Evolutionary conservation across 345 rosid species (phyloP).

Genomic region (Ceriops decandra): DNA sequence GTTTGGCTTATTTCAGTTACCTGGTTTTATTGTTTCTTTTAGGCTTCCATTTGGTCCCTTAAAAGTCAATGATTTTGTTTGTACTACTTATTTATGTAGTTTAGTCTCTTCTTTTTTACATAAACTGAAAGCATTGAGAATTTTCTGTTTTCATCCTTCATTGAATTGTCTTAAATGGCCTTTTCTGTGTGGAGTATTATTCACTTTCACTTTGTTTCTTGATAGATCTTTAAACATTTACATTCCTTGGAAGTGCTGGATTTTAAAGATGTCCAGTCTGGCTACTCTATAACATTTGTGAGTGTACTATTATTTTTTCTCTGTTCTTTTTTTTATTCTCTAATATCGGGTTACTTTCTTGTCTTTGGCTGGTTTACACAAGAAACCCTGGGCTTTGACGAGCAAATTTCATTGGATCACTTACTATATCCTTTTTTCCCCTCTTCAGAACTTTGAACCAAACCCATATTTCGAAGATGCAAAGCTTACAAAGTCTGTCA

Average conservation of each 20-base stretch:
- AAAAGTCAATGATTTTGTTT: no score
- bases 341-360: not conserved
- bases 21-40: no score
- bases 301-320: conserved; percentile 28
- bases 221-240: conserved; percentile 67
- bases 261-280: conserved; percentile 83
- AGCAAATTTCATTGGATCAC: not conserved
- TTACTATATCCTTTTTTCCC: not conserved
- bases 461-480: conserved; percentile 85
- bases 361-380: not conserved
- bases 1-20: conserved; percentile 27
- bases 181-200: not conserved
- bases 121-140: not conserved
- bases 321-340: not conserved
- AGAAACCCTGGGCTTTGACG: not conserved
- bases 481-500: conserved; percentile 71
- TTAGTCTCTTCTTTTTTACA: not conserved
- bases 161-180: not conserved
- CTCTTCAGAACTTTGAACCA: conserved; percentile 58
- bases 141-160: not conserved
- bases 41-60: no score
- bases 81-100: no score
- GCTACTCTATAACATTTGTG: conserved; percentile 83
- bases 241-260: conserved; percentile 80
- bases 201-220: not conserved